phyloP scores from a whole-genome alignment of 371 early-diverging fungal genomes.

The Mucor piriformis region DNA sequence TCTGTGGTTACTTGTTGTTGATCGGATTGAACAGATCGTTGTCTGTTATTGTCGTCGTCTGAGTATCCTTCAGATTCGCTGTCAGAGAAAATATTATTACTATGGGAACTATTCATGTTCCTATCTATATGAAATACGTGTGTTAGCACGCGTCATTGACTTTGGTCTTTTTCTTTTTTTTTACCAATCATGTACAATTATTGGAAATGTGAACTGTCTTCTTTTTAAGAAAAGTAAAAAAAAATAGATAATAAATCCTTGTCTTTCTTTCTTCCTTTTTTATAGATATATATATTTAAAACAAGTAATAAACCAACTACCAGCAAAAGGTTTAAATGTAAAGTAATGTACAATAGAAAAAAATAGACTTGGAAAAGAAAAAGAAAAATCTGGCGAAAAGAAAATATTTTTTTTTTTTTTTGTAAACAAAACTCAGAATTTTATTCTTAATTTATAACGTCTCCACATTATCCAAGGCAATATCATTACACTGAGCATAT shows the following conservation, averaged over 20 bases:
- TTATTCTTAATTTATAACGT: constrained; percentile 21
- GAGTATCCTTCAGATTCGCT: constrained; percentile 15
- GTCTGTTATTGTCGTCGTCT: background rate
- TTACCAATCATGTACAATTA: background rate
- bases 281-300: background rate
- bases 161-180: background rate
- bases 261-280: background rate
- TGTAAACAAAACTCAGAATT: constrained; percentile 22
- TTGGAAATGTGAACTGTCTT: background rate
- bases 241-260: background rate
- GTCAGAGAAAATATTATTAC: constrained; percentile 18
- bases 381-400: background rate
- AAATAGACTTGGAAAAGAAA: background rate
- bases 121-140: background rate
- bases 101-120: constrained; percentile 9
- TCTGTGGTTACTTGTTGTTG: constrained; percentile 5
- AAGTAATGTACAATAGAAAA: background rate
- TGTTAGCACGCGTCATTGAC: background rate
- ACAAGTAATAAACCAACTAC: background rate
- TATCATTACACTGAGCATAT: constrained; percentile 54
- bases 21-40: background rate
- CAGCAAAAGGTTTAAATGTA: background rate
- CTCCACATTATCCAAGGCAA: constrained; percentile 29
- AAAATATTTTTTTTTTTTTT: constrained; percentile 2
- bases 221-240: background rate